These are phyloP conservation scores for Thelonectria blattea DNA, from an alignment of 2,329 filamentous ascomycete species.

Conservation along the genomic window DNA sequence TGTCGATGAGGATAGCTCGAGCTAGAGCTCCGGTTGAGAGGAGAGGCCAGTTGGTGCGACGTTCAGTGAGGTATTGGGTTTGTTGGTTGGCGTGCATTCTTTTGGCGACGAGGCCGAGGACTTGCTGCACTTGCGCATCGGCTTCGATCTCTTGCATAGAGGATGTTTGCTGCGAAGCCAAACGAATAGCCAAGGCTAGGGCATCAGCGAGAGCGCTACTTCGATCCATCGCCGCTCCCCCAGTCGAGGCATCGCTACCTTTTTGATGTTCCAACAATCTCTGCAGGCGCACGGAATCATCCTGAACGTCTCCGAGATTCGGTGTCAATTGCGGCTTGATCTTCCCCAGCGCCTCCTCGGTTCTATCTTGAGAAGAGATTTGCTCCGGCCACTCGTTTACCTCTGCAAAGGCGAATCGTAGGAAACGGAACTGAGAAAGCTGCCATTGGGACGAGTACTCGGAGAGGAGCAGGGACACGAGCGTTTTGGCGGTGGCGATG, in stretches of 20 bases:
- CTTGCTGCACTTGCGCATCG: slow-evolving; percentile 19
- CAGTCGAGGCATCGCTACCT: background rate
- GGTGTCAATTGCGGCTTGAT: background rate
- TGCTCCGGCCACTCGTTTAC: slow-evolving; percentile 24
- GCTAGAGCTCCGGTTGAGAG: slow-evolving; percentile 22
- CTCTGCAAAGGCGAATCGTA: slow-evolving; percentile 29
- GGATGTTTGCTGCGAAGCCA: slow-evolving; percentile 16
- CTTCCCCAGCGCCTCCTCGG: background rate
- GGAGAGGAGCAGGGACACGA: slow-evolving; percentile 28
- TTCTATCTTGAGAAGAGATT: slow-evolving; percentile 15
- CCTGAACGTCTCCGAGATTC: background rate
- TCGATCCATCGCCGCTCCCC: background rate
- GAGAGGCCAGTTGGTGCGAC: slow-evolving; percentile 20
- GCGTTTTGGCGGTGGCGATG: slow-evolving; percentile 14
- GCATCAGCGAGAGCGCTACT: slow-evolving; percentile 11
- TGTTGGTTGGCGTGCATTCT: slow-evolving; percentile 8
- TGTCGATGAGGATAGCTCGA: slow-evolving; percentile 21
- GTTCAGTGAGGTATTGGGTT: slow-evolving; percentile 9
- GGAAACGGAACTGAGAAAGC: background rate
- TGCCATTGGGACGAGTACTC: slow-evolving; percentile 30
- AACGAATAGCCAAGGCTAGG: slow-evolving; percentile 8
- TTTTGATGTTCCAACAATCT: background rate
- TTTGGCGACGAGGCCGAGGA: slow-evolving; percentile 3
- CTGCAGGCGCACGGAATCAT: slow-evolving; percentile 1
- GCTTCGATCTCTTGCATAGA: slow-evolving; percentile 16